Percentiles rank a stretch among this genome's conserved stretches.
Evolutionary conservation across 2,329 filamentous ascomycete genomes (phyloP).

Genomic region (Proliferodiscus dingleyae): DNA sequence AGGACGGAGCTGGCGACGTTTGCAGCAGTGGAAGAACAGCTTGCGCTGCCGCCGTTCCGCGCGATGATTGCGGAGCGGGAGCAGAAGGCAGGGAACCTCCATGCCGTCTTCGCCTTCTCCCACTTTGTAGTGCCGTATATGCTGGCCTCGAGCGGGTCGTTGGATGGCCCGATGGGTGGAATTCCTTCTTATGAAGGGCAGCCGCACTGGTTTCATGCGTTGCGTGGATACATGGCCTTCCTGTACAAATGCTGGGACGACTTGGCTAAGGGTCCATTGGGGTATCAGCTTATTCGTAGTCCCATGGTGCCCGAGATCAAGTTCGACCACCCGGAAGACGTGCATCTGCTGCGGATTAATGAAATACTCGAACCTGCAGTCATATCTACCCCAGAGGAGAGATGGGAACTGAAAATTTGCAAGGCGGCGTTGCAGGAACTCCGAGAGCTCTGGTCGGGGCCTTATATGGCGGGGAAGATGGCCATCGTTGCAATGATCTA

Average conservation of each 20-base stretch:
- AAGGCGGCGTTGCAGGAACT: constrained; percentile 7
- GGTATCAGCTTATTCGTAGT: background rate
- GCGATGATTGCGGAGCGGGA: background rate
- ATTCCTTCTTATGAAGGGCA: constrained; percentile 7
- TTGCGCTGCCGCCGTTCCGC: constrained; percentile 12
- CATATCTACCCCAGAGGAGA: background rate
- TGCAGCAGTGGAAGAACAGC: constrained; percentile 6
- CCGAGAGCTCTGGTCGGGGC: constrained; percentile 8
- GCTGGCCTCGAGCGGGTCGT: constrained; percentile 4
- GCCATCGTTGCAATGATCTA: constrained; percentile 5
- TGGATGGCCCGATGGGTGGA: constrained; percentile 1
- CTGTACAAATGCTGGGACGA: constrained; percentile 5
- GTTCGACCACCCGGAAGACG: constrained; percentile 13
- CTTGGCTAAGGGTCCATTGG: constrained; percentile 11
- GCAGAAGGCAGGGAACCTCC: constrained; percentile 1
- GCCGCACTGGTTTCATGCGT: constrained; percentile 17
- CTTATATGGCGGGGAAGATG: constrained; percentile 5
- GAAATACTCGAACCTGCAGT: background rate
- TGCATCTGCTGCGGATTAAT: constrained; percentile 9
- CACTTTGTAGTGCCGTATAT: constrained; percentile 18
- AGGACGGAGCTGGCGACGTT: constrained; percentile 5
- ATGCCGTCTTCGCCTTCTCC: constrained; percentile 16
- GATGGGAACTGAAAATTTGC: constrained; percentile 2
- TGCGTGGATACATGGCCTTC: constrained; percentile 8
- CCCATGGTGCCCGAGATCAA: background rate